These are phyloP conservation scores for Gyromitra esculenta DNA, from an alignment of 2,329 filamentous ascomycete genomes.

Conservation along the genomic window DNA sequence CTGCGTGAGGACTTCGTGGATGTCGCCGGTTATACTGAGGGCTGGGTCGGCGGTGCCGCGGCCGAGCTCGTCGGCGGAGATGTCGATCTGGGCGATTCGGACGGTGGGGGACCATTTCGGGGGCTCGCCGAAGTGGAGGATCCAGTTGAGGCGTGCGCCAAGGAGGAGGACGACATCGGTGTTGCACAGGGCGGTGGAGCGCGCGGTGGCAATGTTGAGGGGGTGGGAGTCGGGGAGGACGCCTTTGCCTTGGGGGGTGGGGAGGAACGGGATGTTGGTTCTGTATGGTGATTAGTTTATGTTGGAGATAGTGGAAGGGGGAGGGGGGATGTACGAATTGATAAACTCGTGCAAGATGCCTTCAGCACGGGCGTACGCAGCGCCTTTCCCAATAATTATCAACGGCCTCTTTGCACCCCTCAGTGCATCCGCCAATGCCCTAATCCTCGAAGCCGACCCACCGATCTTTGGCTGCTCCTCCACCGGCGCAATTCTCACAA, in stretches of 20 bases:
- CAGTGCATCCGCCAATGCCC: conserved; percentile 63
- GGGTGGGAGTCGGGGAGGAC: conserved; percentile 67
- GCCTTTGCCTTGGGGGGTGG: conserved; percentile 70
- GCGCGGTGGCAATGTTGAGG: conserved; percentile 66
- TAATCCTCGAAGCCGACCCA: conserved; percentile 63
- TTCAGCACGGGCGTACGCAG: conserved; percentile 67
- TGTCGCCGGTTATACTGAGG: conserved; percentile 66
- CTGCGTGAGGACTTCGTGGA: conserved; percentile 65
- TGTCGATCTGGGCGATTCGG: conserved; percentile 68
- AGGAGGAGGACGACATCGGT: conserved; percentile 68
- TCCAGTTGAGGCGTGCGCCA: conserved; percentile 69
- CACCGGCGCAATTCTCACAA: conserved; percentile 23
- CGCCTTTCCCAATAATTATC: conserved; percentile 68
- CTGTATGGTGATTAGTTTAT: conserved; percentile 10
- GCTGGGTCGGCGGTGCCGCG: conserved; percentile 64
- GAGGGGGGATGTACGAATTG: conserved; percentile 57
- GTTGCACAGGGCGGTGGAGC: conserved; percentile 66
- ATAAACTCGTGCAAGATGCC: conserved; percentile 63
- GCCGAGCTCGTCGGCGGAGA: conserved; percentile 67
- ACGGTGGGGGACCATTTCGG: conserved; percentile 66
- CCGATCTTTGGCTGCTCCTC: conserved; percentile 58
- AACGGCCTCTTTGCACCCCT: conserved; percentile 65
- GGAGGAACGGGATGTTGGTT: conserved; percentile 67
- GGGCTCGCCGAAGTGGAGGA: conserved; percentile 67
- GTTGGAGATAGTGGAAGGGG: not conserved